Evolutionary conservation across 2,329 filamentous ascomycete genomes (phyloP), one percentile per base, ranked within the genome.

Genomic region (Penicillium vulpinum): DNA sequence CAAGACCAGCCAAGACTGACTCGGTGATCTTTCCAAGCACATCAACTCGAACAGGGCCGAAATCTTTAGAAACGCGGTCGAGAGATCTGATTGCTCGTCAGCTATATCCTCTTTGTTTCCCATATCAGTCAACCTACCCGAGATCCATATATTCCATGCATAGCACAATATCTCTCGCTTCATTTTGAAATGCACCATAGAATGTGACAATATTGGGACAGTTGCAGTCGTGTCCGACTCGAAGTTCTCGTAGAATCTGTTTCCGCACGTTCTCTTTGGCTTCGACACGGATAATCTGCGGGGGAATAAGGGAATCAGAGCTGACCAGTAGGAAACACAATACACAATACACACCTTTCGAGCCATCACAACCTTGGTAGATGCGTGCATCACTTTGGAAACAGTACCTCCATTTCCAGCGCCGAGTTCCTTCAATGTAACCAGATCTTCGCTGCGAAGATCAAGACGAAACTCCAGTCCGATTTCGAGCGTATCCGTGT

Each of bases 91-190:
- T 56, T 49, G 59, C 40, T 21, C 40, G 64, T 62, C 33, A 59
- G 61, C 67, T 46, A 66, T 38, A 35, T 41, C 36, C 51, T 54
- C 43, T 57, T 48, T 18, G 38, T 18, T 54, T n/a, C 45, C 47
- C 16, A 51, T 36, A 21, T 33, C 11, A 44, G 10, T 41, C n/a
- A 28, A 80, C 90, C 77, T 83, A 97, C 94, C 94, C 94, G 73
- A 93, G 91, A 77, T 99, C 94, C 91, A 96, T 96, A 74, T 99
- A 97, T 75, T 99, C 94, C 94, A 99, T 99, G 76, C 94, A 99
- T 88, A 99, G 93, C 67, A 97, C 95, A 57, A 99, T 95, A 78
- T 99, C 94, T 72, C 95, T 93, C 60, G 92, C 92, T 71, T 95
- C 90, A 73, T 96, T 97, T 70, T 97, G 85, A 72, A 97, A 99